Evolutionary conservation across 345 rosid genomes (phyloP), one percentile per base, ranked within the genome.

Genomic region (Passiflora organensis): DNA sequence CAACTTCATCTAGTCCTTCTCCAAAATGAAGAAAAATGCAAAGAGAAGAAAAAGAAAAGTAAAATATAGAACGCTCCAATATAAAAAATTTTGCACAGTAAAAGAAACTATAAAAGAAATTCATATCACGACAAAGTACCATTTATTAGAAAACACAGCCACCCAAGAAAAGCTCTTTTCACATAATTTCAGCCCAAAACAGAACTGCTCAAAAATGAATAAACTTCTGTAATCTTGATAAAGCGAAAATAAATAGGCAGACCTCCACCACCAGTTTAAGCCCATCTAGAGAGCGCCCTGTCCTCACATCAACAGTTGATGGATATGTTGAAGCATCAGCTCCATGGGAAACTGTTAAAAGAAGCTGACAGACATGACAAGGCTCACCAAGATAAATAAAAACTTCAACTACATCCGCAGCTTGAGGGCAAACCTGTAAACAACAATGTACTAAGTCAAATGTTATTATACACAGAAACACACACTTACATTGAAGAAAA

Each of bases 311-410:
- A 67, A 89, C 85, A 15, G 87, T 73, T 57, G 83, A 83, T 21
- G 99, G 99, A 75, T 60, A 80, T 55, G 91, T 86, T 58, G 81
- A 82, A 79, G 84, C 96, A 77, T 93, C 94, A 59, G 89, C 86
- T 72, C 99, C 96, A 55, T 93, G 96, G 12, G 91, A 78, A 59
- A 86, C 69, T 22, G 96, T 81, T 48, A 93, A 74, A 65, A 86
- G 89, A 71, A 89, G 89, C 79, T 93, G 91, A 60, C 95, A 89
- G 56, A 84, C 94, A 71, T 93, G 99, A 71, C 99, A 89, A 63
- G 96, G 96, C 68, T 93, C 96, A 55, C 85, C 76, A 52, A 93
- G 94, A 76, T 81, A 89, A 71, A 93, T 79, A 69, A 86, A 77
- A 61, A 86, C 72, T 64, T 93, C 99, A 68, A 89, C 84, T 64